These are phyloP conservation scores for Theobroma cacao DNA, from an alignment of 345 rosid species.

Conservation along the genomic window DNA sequence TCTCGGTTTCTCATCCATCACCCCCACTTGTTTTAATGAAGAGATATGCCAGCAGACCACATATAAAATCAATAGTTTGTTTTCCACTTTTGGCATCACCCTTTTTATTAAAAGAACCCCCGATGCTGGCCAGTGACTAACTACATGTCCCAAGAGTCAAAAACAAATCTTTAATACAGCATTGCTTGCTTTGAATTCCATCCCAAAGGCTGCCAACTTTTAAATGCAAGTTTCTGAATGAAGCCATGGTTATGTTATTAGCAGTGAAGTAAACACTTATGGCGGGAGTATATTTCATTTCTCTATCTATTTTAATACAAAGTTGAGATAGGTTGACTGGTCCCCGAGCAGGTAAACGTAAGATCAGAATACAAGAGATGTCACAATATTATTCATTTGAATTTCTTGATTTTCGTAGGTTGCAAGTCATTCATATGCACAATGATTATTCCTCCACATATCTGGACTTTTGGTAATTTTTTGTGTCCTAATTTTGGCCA, in stretches of 20 bases:
- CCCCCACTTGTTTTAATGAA: background rate
- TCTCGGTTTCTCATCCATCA: no score
- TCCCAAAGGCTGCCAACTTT: background rate
- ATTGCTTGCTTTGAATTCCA: constrained; percentile 1
- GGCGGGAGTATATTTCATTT: background rate
- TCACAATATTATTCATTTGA: background rate
- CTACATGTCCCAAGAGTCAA: background rate
- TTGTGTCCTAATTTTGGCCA: background rate
- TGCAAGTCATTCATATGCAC: background rate
- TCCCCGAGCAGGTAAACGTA: background rate
- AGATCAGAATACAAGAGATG: background rate
- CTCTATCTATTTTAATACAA: background rate
- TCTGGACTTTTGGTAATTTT: background rate
- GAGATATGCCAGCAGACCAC: background rate
- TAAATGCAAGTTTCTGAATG: background rate
- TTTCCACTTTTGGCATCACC: background rate
- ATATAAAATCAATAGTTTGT: background rate
- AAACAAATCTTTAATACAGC: background rate
- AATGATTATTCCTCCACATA: background rate
- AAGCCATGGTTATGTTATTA: background rate
- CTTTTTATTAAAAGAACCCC: no score
- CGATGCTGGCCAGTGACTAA: background rate
- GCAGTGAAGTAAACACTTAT: background rate
- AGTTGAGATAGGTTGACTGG: background rate
- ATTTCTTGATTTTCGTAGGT: background rate